Conservation (phyloP, 192 early-diverging fungal species). For the Backusella macrospora region DNA sequence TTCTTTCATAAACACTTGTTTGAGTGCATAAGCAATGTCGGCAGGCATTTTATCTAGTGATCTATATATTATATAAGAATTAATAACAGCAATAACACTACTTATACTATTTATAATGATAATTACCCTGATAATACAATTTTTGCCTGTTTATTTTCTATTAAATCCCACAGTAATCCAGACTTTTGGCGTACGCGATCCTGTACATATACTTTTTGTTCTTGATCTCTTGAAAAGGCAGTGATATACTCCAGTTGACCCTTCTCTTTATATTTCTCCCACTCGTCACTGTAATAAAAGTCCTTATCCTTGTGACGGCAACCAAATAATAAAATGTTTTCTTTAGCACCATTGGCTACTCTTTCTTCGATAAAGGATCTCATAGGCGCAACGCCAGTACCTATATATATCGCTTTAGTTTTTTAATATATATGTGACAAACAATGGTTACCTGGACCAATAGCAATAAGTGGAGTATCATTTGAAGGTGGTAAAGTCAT, state of each 20-base stretch:
- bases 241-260: conserved; percentile 63
- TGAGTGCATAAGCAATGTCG: conserved; percentile 67
- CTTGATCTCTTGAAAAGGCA: conserved; percentile 90
- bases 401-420: conserved; percentile 21
- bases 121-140: conserved; percentile 77
- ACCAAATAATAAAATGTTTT: conserved; percentile 86
- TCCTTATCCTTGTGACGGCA: conserved; percentile 73
- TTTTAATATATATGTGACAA: conserved; percentile 4
- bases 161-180: conserved; percentile 62
- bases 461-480: conserved; percentile 67
- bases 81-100: background rate
- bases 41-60: conserved; percentile 77
- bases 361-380: conserved; percentile 74
- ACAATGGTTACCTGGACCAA: conserved; percentile 69
- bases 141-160: conserved; percentile 56
- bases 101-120: background rate
- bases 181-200: conserved; percentile 65
- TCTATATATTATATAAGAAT: conserved; percentile 36
- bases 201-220: conserved; percentile 82
- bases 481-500: conserved; percentile 64
- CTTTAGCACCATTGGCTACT: conserved; percentile 45
- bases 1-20: conserved; percentile 51
- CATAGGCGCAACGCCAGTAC: conserved; percentile 94
- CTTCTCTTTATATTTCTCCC: conserved; percentile 51
- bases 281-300: conserved; percentile 74